phyloP scores from a whole-genome alignment of 257 asterid species.

The Apocynum venetum region DNA sequence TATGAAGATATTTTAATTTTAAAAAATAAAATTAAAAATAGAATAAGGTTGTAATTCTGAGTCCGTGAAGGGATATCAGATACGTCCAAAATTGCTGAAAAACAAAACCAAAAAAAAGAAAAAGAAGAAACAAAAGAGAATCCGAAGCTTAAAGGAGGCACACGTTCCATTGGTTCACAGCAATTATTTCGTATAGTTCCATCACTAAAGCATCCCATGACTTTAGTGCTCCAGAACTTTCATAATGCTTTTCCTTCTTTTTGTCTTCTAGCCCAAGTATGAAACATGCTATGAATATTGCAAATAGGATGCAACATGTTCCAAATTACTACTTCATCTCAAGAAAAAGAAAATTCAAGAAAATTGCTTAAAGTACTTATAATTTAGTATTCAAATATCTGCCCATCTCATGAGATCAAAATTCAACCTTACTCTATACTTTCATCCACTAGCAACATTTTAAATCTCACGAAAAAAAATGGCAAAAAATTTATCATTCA shows the following conservation, averaged over 20 bases:
- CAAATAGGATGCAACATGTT: not conserved
- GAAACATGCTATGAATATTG: too few relatives aligned
- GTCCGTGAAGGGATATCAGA: not conserved
- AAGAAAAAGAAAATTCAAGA: too few relatives aligned
- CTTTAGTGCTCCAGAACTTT: not conserved
- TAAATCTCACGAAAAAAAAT: too few relatives aligned
- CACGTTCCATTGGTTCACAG: not conserved
- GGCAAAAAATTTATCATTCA: not conserved
- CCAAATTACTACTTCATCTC: not conserved
- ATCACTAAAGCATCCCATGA: not conserved
- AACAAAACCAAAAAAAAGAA: not conserved
- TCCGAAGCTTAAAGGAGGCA: not conserved
- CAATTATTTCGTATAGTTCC: not conserved
- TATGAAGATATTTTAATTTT: too few relatives aligned
- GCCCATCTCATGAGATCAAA: too few relatives aligned
- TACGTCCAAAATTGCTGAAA: not conserved
- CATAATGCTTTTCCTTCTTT: not conserved
- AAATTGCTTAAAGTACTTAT: too few relatives aligned
- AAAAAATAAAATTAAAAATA: too few relatives aligned
- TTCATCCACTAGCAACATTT: too few relatives aligned
- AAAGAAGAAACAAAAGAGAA: not conserved
- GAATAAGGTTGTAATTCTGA: too few relatives aligned
- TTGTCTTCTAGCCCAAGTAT: not conserved
- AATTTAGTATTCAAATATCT: too few relatives aligned
- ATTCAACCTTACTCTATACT: too few relatives aligned